Conservation (phyloP, 805 yeast species). For the Priceomyces carsonii region DNA sequence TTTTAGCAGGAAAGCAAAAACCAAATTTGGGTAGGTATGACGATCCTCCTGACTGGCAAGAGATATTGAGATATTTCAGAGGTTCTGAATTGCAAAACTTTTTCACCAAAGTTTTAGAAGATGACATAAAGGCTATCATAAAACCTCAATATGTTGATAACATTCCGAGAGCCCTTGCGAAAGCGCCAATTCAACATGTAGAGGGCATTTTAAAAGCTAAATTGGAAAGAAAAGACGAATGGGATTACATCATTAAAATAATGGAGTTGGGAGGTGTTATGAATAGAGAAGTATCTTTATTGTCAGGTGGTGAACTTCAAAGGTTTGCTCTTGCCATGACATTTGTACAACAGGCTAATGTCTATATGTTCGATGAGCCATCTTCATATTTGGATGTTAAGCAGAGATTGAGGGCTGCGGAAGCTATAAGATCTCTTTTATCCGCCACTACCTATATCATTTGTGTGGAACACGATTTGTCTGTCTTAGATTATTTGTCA, state of each 20-base stretch:
- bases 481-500: slow-evolving; percentile 94
- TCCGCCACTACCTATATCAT: slow-evolving; percentile 80
- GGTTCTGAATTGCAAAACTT: slow-evolving; percentile 97
- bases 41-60: slow-evolving; percentile 98
- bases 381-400: slow-evolving; percentile 97
- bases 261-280: slow-evolving; percentile 77
- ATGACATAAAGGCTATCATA: slow-evolving; percentile 91
- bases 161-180: slow-evolving; percentile 89
- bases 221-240: slow-evolving; percentile 68
- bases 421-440: slow-evolving; percentile 84
- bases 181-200: slow-evolving; percentile 84
- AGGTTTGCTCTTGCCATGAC: slow-evolving; percentile 98
- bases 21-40: slow-evolving; percentile 95
- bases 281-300: slow-evolving; percentile 83
- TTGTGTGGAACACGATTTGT: slow-evolving; percentile 98
- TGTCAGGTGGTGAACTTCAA: slow-evolving; percentile 98
- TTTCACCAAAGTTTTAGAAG: slow-evolving; percentile 91
- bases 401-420: slow-evolving; percentile 97
- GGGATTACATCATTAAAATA: slow-evolving; percentile 62
- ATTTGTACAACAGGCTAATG: slow-evolving; percentile 91
- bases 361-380: slow-evolving; percentile 99
- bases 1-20: slow-evolving; percentile 95
- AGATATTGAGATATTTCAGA: slow-evolving; percentile 85
- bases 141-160: slow-evolving; percentile 99
- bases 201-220: slow-evolving; percentile 79